phyloP scores from a whole-genome alignment of 441 rosid species.

The Mallotus japonicus region DNA sequence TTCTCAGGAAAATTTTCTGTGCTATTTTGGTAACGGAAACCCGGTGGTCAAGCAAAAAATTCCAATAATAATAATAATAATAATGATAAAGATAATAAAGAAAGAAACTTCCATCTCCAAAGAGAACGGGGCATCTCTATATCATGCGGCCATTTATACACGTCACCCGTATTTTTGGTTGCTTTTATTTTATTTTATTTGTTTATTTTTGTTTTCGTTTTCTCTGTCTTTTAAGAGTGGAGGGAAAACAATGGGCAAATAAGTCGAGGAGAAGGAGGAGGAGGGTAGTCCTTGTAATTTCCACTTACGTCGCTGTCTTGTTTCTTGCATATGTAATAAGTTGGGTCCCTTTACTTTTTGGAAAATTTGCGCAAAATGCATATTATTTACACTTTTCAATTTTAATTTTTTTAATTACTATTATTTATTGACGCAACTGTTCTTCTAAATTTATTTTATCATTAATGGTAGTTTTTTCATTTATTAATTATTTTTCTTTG shows the following conservation, averaged over 20 bases:
- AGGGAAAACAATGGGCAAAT: slow-evolving; percentile 20
- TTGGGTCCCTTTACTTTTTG: no score
- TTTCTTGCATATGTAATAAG: neutral
- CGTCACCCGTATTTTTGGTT: slow-evolving; percentile 40
- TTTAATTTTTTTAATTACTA: no score
- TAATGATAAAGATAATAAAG: neutral
- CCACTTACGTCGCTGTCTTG: neutral
- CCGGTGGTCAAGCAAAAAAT: slow-evolving; percentile 35
- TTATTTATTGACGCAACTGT: no score
- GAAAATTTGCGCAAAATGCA: no score
- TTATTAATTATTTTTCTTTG: no score
- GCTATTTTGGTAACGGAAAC: slow-evolving; percentile 34
- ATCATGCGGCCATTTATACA: slow-evolving; percentile 35
- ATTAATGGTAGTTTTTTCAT: no score
- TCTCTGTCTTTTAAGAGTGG: slow-evolving; percentile 8
- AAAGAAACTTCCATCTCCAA: slow-evolving; percentile 22
- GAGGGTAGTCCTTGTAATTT: neutral
- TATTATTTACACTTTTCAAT: no score
- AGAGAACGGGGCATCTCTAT: slow-evolving; percentile 29
- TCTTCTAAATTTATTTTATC: no score
- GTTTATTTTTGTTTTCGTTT: neutral
- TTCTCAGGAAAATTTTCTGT: no score
- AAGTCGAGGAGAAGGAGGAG: neutral
- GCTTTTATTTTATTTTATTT: neutral
- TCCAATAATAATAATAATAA: no score